These are phyloP conservation scores for Rhododendron williamsianum DNA, from an alignment of 148 eudicot genomes.

Conservation along the genomic window DNA sequence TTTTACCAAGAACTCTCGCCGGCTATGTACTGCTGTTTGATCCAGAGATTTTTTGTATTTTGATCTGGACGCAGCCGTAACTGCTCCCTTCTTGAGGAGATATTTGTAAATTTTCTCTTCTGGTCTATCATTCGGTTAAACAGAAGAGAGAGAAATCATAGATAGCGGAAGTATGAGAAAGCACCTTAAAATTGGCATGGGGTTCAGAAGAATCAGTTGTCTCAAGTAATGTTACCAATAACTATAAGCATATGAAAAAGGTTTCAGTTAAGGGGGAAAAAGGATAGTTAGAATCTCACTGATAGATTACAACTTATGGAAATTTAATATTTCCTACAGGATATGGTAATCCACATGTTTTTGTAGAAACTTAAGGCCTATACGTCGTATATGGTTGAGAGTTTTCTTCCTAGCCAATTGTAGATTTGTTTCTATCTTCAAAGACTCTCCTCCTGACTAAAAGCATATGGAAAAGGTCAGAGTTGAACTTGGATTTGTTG, in stretches of 20 bases:
- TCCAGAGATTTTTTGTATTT: neutral
- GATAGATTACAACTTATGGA: neutral
- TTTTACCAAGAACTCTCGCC: neutral
- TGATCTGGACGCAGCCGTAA: neutral
- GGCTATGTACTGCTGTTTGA: neutral
- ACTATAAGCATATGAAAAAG: neutral
- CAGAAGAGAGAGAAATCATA: neutral
- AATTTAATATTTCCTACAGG: neutral
- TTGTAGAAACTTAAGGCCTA: neutral
- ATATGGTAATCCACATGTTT: neutral
- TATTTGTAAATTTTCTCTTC: neutral
- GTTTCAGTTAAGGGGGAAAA: neutral
- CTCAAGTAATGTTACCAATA: neutral
- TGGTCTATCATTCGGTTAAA: neutral
- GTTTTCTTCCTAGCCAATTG: neutral
- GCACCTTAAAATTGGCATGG: neutral
- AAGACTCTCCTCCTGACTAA: neutral
- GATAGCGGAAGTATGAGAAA: neutral
- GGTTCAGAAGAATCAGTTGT: neutral
- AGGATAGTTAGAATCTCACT: neutral
- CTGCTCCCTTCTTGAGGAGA: neutral
- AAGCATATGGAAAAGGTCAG: neutral
- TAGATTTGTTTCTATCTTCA: neutral
- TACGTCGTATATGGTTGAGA: neutral
- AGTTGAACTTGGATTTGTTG: neutral